These are phyloP conservation scores for Gentiana straminea DNA, from an alignment of 257 asterid species.

Conservation along the genomic window DNA sequence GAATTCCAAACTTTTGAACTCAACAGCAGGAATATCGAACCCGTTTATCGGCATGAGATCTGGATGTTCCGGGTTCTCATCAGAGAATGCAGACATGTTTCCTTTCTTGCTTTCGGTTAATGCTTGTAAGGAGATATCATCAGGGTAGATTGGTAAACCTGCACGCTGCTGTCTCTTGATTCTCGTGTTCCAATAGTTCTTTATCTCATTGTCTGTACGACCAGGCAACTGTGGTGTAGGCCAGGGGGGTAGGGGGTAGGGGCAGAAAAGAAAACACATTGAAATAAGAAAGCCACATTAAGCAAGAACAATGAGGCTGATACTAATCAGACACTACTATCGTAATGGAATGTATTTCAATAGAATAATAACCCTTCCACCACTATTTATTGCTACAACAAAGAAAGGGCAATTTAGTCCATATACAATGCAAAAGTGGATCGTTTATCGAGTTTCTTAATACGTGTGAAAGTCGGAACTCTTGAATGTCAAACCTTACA, in stretches of 20 bases:
- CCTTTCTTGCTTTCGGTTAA: constrained; percentile 32
- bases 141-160: constrained; percentile 67
- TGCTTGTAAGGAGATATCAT: constrained; percentile 42
- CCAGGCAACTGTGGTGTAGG: constrained; percentile 61
- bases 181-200: constrained; percentile 86
- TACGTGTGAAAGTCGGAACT: no score
- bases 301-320: background rate
- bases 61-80: constrained; percentile 33
- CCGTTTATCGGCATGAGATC: constrained; percentile 27
- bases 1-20: constrained; percentile 33
- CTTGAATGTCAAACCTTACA: no score
- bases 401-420: no score
- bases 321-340: no score
- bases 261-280: constrained; percentile 4
- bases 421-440: no score
- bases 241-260: no score
- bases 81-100: constrained; percentile 24
- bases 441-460: no score
- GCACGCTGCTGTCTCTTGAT: constrained; percentile 72
- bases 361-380: no score
- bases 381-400: no score
- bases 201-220: constrained; percentile 90
- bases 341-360: no score
- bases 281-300: background rate
- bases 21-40: constrained; percentile 40